Conservation (phyloP, 768 basidiomycete genomes). For the Auriscalpium microsporum region DNA sequence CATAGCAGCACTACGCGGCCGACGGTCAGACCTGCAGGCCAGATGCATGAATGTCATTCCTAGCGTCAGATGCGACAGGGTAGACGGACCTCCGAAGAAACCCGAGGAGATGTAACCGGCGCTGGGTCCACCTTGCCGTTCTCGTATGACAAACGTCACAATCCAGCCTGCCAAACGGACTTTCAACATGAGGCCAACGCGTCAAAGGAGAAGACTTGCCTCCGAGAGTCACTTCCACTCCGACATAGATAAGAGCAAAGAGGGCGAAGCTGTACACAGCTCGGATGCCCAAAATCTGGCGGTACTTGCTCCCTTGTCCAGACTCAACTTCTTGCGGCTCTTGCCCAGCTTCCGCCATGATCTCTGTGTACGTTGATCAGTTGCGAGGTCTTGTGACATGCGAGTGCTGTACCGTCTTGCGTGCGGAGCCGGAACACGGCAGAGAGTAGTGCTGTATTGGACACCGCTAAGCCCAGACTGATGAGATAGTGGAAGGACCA, state of each 20-base stretch:
- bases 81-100: constrained; percentile 27
- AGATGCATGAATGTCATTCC: background rate
- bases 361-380: constrained; percentile 10
- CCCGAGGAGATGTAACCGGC: constrained; percentile 37
- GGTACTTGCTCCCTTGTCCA: constrained; percentile 21
- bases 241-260: constrained; percentile 35
- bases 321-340: constrained; percentile 23
- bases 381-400: background rate
- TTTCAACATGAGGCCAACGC: background rate
- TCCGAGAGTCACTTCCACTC: constrained; percentile 35
- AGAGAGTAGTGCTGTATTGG: constrained; percentile 12
- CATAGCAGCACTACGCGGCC: constrained; percentile 7
- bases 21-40: constrained; percentile 1
- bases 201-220: constrained; percentile 18
- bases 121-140: constrained; percentile 28
- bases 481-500: constrained; percentile 40
- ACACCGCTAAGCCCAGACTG: constrained; percentile 20
- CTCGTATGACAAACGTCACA: constrained; percentile 34
- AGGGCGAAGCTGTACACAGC: constrained; percentile 31
- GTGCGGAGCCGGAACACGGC: constrained; percentile 22
- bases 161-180: constrained; percentile 31
- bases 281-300: constrained; percentile 27
- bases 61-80: background rate
- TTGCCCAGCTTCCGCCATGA: constrained; percentile 22
- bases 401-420: constrained; percentile 21